phyloP scores from a whole-genome alignment of 148 eudicot genomes.

The Bassia scoparia region DNA sequence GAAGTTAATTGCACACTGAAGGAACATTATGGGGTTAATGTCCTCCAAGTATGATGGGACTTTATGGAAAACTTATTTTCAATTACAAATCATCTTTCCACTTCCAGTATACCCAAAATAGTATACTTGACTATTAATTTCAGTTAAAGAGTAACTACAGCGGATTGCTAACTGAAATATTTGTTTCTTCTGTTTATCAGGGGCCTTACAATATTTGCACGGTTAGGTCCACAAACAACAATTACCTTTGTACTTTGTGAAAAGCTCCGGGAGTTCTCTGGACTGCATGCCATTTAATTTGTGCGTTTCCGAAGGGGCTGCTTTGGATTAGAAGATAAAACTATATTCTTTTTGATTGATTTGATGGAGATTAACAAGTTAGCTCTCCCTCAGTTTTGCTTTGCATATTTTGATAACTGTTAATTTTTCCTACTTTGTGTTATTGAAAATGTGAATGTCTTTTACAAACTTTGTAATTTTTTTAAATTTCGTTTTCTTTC shows the following conservation, averaged over 20 bases:
- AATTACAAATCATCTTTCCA: too few relatives aligned
- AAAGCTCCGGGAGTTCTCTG: slow-evolving; percentile 73
- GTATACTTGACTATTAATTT: too few relatives aligned
- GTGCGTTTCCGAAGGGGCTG: background rate
- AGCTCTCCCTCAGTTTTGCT: slow-evolving; percentile 15
- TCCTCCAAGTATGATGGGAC: too few relatives aligned
- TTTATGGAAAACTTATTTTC: too few relatives aligned
- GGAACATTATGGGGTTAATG: too few relatives aligned
- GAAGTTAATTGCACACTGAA: too few relatives aligned
- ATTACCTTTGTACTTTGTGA: slow-evolving; percentile 82
- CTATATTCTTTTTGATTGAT: slow-evolving; percentile 20
- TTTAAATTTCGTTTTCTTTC: background rate
- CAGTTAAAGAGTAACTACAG: too few relatives aligned
- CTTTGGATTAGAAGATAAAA: background rate
- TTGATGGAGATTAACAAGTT: background rate
- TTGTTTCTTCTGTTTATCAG: slow-evolving; percentile 33
- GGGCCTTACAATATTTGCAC: slow-evolving; percentile 79
- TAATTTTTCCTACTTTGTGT: too few relatives aligned
- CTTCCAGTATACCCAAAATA: too few relatives aligned
- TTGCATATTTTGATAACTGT: slow-evolving; percentile 6
- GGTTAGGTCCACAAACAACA: slow-evolving; percentile 85
- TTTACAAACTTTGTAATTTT: too few relatives aligned
- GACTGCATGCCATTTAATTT: slow-evolving; percentile 63
- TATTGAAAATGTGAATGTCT: too few relatives aligned
- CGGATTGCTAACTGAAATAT: background rate